phyloP scores from a whole-genome alignment of 2,329 filamentous ascomycete species.

The Aspergillus ochraceoroseus region DNA sequence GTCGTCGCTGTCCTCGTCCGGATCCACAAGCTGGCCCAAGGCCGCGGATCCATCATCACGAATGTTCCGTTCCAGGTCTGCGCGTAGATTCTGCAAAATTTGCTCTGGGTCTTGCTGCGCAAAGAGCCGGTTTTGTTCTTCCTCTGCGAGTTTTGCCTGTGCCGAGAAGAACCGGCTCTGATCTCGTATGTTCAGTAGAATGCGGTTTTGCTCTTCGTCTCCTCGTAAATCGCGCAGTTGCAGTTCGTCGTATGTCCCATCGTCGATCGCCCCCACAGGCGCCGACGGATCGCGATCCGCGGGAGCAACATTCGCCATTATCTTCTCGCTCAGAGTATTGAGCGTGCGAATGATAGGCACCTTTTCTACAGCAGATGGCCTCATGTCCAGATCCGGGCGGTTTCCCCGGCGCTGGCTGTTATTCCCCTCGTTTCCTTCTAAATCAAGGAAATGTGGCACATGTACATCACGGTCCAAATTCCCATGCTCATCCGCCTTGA shows the following conservation, averaged over 20 bases:
- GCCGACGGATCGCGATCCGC: slow-evolving; percentile 65
- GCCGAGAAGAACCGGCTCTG: slow-evolving; percentile 78
- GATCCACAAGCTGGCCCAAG: slow-evolving; percentile 58
- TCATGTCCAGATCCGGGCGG: slow-evolving; percentile 83
- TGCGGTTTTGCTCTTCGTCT: slow-evolving; percentile 66
- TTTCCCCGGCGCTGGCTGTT: slow-evolving; percentile 84
- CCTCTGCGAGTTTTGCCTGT: slow-evolving; percentile 38
- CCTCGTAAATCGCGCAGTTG: slow-evolving; percentile 74
- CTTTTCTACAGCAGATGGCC: slow-evolving; percentile 66
- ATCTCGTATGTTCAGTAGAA: slow-evolving; percentile 82
- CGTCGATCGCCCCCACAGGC: slow-evolving; percentile 60
- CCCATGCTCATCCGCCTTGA: slow-evolving; percentile 63
- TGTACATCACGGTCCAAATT: slow-evolving; percentile 51
- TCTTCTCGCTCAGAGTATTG: slow-evolving; percentile 87
- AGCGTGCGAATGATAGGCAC: slow-evolving; percentile 84
- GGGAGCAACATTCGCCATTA: slow-evolving; percentile 81
- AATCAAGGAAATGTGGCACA: slow-evolving; percentile 83
- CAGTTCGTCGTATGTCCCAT: slow-evolving; percentile 68
- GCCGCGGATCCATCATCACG: slow-evolving; percentile 58
- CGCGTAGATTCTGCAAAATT: slow-evolving; percentile 61
- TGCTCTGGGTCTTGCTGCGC: slow-evolving; percentile 64
- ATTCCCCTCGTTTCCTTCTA: slow-evolving; percentile 93
- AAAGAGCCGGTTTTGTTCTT: slow-evolving; percentile 54
- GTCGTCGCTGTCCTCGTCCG: slow-evolving; percentile 55
- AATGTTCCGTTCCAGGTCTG: slow-evolving; percentile 51